These are phyloP conservation scores for Neoboletus magnificus DNA, from an alignment of 768 basidiomycete genomes.

Conservation along the genomic window DNA sequence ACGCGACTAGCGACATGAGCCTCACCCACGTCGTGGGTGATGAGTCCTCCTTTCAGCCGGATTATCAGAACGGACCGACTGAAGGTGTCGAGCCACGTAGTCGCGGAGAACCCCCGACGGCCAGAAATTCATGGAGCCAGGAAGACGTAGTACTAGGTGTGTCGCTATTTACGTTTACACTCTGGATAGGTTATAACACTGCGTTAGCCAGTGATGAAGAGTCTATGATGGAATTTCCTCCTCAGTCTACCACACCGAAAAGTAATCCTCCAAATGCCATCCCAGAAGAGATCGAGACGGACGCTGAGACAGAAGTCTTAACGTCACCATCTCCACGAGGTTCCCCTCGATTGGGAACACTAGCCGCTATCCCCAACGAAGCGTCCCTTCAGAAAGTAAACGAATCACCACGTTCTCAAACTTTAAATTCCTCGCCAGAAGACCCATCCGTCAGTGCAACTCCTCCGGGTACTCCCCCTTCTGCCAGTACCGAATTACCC, in stretches of 20 bases:
- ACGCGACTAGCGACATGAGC: conserved; percentile 19
- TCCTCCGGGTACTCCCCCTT: conserved; percentile 26
- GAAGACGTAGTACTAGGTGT: conserved; percentile 21
- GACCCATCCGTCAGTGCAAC: conserved; percentile 17
- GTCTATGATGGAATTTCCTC: conserved; percentile 18
- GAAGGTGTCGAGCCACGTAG: conserved; percentile 28
- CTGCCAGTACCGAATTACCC: background rate
- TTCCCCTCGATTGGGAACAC: conserved; percentile 14
- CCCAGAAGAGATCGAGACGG: conserved; percentile 18
- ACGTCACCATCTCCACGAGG: conserved; percentile 19
- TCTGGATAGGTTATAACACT: background rate
- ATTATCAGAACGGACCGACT: conserved; percentile 26
- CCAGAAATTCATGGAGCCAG: conserved; percentile 8
- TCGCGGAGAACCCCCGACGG: conserved; percentile 21
- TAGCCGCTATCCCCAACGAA: conserved; percentile 9
- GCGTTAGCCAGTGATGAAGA: conserved; percentile 40
- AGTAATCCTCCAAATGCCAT: conserved; percentile 14
- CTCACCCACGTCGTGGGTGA: conserved; percentile 23
- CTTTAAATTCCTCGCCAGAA: background rate
- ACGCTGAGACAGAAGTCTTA: conserved; percentile 29
- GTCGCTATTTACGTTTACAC: background rate
- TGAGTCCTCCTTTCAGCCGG: conserved; percentile 22
- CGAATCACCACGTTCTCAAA: conserved; percentile 15
- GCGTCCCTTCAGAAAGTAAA: conserved; percentile 14
- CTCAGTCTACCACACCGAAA: conserved; percentile 28